Evolutionary conservation across 331 rosid species (phyloP), one percentile per base, ranked within the genome.

Genomic region (Phaseolus coccineus): DNA sequence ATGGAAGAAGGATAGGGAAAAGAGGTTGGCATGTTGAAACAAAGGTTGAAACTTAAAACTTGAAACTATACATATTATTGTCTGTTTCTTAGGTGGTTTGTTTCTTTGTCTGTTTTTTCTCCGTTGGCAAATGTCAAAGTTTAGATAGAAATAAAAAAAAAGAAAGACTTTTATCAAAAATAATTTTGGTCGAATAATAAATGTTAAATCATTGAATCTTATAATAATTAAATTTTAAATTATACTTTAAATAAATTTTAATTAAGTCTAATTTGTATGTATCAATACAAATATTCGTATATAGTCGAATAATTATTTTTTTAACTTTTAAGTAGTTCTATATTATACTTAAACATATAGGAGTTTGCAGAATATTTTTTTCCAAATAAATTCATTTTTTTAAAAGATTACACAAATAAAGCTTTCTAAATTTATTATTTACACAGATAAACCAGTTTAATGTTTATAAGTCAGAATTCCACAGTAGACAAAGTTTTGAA

Each of bases 81-180:
- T 74, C 77, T 51, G 55, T 70, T 27, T 52, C 73, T 59, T 80
- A 0, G 77, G 80, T 75, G 71, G 81, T 24, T 68, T 68, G 1
- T 67, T 76, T 51, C 59, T 51, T 35, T 77, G 55, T 63, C 56
- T 42, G 30, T 77, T 82, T 8, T 28, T 28, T 69, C 59, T 28
- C 9, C 11, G 74, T 46, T 77, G 50, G 65, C 79, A 64, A 55
- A 51, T 65, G 84, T 87, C 57, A 83, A 80, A 73, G 77, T 58
- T 64, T 56, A 51, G 13, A 33, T 5, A n/a, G 47, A 42, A 9
- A 42, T 8, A 51, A 47, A 19, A 46, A 19, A 10, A 42, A 25
- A 0, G 4, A 6, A 61, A 28, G 16, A 14, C 31, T 59, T 59
- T 31, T 5, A 61, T 31, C 6, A 27, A 2, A 61, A 12, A 30